Base-by-base conservation (phyloP, 805 yeast genomes). In the Wickerhamiella allomyrinae region DNA sequence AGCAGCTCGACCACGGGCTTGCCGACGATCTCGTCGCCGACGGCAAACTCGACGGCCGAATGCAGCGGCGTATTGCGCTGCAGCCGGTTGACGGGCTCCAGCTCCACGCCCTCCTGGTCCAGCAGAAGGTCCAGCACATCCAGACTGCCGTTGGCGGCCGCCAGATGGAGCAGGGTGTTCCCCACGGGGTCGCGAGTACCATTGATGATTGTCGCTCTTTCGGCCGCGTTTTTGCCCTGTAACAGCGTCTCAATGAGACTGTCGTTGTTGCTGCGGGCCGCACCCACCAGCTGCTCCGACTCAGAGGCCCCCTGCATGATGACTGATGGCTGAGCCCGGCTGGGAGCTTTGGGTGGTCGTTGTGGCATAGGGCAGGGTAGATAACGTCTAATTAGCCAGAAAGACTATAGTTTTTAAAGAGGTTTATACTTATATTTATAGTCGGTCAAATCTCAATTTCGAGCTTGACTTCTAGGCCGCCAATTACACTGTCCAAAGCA, bases 11-110 rank as follows among this genome's bases (percentile, higher is more conserved):
- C 65, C 10, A 58, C 43, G 17, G 48, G 53, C 41, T 42, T 64
- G 1, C 94, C 95, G 59, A 80, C 86, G 46, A 83, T 95, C 0
- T 91, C 83, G 55, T 89, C 95, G 20, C 75, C 77, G 3, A 31
- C 34, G 11, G 87, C 69, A 58, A 81, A 89, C 46, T 71, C 72
- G 10, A 79, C 94, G 5, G 95, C 93, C 47, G 73, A 63, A 60
- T 89, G 97, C 48, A 91, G 69, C 11, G 98, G 96, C 1, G 96
- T 84, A 49, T 83, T 87, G 29, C 86, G 87, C 41, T 79, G 79
- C 22, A 71, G 44, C 29, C 76, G 69, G 58, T 81, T 81, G 33
- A 61, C 57, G 1, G 95, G 91, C 58, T 91, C 95, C 23, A 87
- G 77, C 50, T 87, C 95, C 15, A 87, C 86, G 2, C 91, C 95